A percentile compares a stretch with the other conserved stretches of the same genome.
Evolutionary conservation across 2,329 filamentous ascomycete genomes (phyloP).

Genomic region (Arthrobotrys conoides): DNA sequence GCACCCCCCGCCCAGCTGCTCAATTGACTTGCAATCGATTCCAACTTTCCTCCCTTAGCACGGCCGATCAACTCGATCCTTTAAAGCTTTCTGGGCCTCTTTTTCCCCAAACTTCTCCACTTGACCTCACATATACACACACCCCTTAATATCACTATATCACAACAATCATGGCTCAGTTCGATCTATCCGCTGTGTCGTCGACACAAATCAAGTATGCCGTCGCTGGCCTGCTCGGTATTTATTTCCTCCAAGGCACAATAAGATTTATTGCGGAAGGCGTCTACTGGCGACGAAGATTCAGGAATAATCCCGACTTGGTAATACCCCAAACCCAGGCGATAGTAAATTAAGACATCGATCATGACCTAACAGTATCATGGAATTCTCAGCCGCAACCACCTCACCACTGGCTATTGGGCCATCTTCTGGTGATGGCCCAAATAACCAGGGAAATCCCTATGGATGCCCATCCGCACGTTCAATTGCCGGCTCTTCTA

Average conservation of each 20-base stretch:
- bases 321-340: constrained; percentile 12
- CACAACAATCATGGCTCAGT: constrained; percentile 23
- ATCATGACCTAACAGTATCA: not conserved
- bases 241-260: constrained; percentile 31
- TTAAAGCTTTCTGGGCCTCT: not conserved
- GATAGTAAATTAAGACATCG: too few relatives aligned
- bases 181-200: constrained; percentile 21
- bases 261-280: constrained; percentile 25
- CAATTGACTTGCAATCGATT: not conserved
- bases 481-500: constrained; percentile 63
- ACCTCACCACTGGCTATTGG: constrained; percentile 66
- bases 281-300: constrained; percentile 30
- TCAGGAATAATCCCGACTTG: constrained; percentile 30
- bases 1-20: not conserved
- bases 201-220: constrained; percentile 39
- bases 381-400: constrained; percentile 64
- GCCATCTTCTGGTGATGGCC: constrained; percentile 64
- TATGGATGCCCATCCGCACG: constrained; percentile 63
- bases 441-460: constrained; percentile 65
- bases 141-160: too few relatives aligned
- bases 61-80: constrained; percentile 1
- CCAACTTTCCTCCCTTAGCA: not conserved
- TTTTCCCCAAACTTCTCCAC: not conserved
- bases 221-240: constrained; percentile 15
- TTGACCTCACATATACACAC: not conserved